Percentiles rank a stretch among this genome's conserved stretches.
These are phyloP conservation scores for Tulasnella sp. DNA, from an alignment of 768 basidiomycete genomes.

Conservation along the genomic window DNA sequence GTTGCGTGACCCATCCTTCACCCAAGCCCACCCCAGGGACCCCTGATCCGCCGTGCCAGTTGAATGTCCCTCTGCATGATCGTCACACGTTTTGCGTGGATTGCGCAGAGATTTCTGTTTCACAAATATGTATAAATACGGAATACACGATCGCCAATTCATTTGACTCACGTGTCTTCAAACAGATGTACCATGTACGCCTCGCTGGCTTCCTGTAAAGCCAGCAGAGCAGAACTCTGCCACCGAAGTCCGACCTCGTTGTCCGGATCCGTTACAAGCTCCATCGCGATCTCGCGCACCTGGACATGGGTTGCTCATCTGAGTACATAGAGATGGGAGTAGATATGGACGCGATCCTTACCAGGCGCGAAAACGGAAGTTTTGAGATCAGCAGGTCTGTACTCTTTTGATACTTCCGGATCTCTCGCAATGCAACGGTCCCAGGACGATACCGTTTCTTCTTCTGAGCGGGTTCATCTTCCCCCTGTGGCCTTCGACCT, in stretches of 20 bases:
- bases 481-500: background rate
- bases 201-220: slow-evolving; percentile 94
- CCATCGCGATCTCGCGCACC: slow-evolving; percentile 92
- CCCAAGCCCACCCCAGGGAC: slow-evolving; percentile 68
- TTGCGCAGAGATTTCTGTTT: slow-evolving; percentile 82
- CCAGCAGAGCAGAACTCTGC: slow-evolving; percentile 91
- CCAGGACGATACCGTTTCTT: slow-evolving; percentile 77
- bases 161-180: slow-evolving; percentile 83
- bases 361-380: slow-evolving; percentile 85
- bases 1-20: background rate
- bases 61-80: slow-evolving; percentile 98
- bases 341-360: slow-evolving; percentile 33
- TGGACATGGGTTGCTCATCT: slow-evolving; percentile 25
- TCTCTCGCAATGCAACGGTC: slow-evolving; percentile 82
- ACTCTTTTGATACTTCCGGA: slow-evolving; percentile 87
- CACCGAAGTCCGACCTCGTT: slow-evolving; percentile 59
- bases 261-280: slow-evolving; percentile 66
- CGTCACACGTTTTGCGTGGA: slow-evolving; percentile 96
- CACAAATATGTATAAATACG: background rate
- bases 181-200: slow-evolving; percentile 92
- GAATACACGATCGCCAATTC: background rate
- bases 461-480: slow-evolving; percentile 22
- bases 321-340: background rate
- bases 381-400: slow-evolving; percentile 82
- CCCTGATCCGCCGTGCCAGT: slow-evolving; percentile 88